phyloP scores from a whole-genome alignment of 768 basidiomycete species.

The Pleurotus eryngii region DNA sequence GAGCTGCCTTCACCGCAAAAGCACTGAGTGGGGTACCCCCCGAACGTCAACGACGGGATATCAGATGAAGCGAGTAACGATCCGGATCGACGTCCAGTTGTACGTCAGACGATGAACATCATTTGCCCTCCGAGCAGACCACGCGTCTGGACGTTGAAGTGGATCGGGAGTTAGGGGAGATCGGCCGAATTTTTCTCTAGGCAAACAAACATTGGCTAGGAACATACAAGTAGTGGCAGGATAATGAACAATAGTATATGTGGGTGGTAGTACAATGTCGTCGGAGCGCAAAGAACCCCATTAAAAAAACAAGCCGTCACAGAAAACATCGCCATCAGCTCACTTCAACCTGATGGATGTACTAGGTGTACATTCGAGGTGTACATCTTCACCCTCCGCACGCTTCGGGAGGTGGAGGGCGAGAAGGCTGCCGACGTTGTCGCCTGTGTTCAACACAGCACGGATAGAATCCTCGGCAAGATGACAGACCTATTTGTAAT shows the following conservation, averaged over 20 bases:
- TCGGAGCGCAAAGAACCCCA: too few species aligned
- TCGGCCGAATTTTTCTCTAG: too few species aligned
- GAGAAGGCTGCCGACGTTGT: conserved; percentile 65
- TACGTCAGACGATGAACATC: too few species aligned
- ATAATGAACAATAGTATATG: conserved; percentile 1
- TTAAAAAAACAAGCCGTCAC: conserved; percentile 8
- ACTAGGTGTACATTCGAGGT: conserved; percentile 24
- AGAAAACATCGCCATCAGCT: conserved; percentile 14
- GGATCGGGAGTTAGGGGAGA: too few species aligned
- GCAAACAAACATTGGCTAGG: neutral
- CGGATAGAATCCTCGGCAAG: conserved; percentile 70
- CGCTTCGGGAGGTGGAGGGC: conserved; percentile 46
- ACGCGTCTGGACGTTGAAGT: too few species aligned
- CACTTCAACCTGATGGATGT: conserved; percentile 44
- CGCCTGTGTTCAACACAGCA: conserved; percentile 63
- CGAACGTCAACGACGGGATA: too few species aligned
- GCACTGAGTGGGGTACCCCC: too few species aligned
- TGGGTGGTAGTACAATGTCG: neutral
- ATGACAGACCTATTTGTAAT: conserved; percentile 51
- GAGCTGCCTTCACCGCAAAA: too few species aligned
- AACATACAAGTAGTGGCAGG: conserved; percentile 3
- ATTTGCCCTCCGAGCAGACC: too few species aligned
- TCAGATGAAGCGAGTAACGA: too few species aligned
- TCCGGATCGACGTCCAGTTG: too few species aligned
- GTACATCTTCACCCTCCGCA: neutral